A percentile compares a stretch with the other conserved stretches of the same genome.
These are phyloP conservation scores for Aurifilum marmelostoma DNA, from an alignment of 2,329 filamentous ascomycete species.

Conservation along the genomic window DNA sequence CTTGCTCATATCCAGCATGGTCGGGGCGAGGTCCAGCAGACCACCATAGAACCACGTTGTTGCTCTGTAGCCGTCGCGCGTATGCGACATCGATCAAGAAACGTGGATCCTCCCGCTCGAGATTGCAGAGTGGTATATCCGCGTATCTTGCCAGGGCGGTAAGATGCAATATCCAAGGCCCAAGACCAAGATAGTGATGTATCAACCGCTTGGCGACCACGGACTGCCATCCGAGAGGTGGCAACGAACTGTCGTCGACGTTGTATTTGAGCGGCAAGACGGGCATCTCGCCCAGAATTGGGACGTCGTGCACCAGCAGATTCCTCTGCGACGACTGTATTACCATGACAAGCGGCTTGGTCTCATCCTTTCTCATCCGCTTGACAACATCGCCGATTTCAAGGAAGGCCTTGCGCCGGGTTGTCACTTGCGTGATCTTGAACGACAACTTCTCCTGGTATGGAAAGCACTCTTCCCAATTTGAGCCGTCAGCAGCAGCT, in stretches of 20 bases:
- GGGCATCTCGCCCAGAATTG: constrained; percentile 82
- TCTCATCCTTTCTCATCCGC: constrained; percentile 86
- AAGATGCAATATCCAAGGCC: constrained; percentile 87
- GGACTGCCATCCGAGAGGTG: constrained; percentile 90
- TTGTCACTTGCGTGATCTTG: constrained; percentile 85
- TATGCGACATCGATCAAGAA: constrained; percentile 97
- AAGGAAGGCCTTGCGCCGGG: constrained; percentile 83
- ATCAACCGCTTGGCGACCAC: constrained; percentile 86
- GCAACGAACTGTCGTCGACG: constrained; percentile 80
- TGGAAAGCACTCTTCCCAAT: constrained; percentile 78
- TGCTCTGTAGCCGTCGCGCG: constrained; percentile 84
- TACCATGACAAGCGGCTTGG: constrained; percentile 78
- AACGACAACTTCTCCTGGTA: constrained; percentile 89
- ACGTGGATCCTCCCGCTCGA: constrained; percentile 90
- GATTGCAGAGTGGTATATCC: constrained; percentile 91
- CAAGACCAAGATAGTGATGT: constrained; percentile 88
- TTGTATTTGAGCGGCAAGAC: constrained; percentile 81
- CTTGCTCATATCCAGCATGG: constrained; percentile 92
- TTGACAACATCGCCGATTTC: constrained; percentile 88
- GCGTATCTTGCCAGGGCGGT: constrained; percentile 88
- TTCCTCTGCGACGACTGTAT: constrained; percentile 87
- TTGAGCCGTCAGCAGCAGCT: constrained; percentile 59
- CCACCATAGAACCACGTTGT: constrained; percentile 97
- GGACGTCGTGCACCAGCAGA: constrained; percentile 81
- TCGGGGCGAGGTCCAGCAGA: constrained; percentile 84